These are phyloP conservation scores for Syncephalastrum racemosum DNA, from an alignment of 371 early-diverging fungal genomes.

Conservation along the genomic window DNA sequence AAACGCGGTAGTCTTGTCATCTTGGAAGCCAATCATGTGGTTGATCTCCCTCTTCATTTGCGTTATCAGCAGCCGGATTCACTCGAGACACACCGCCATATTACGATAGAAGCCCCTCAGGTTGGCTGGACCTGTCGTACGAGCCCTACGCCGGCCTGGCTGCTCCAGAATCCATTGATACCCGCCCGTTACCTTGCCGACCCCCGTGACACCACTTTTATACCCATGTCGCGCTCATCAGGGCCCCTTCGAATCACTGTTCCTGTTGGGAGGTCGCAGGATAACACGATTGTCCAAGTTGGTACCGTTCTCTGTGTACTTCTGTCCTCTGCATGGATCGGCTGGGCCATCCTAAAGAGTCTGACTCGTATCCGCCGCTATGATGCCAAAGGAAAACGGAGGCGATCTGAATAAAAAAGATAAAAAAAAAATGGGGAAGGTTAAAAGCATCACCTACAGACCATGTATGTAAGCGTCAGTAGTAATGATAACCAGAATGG, in stretches of 20 bases:
- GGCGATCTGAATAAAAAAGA: slow-evolving; percentile 37
- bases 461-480: too few species aligned
- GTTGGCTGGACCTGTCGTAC: slow-evolving; percentile 43
- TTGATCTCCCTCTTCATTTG: slow-evolving; percentile 46
- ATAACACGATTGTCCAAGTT: slow-evolving; percentile 21
- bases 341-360: slow-evolving; percentile 17
- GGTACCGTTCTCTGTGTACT: slow-evolving; percentile 34
- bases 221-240: neutral
- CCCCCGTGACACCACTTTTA: slow-evolving; percentile 4
- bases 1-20: slow-evolving; percentile 39
- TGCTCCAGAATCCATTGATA: slow-evolving; percentile 3
- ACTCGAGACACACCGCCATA: slow-evolving; percentile 18
- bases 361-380: slow-evolving; percentile 30
- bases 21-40: slow-evolving; percentile 1
- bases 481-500: too few species aligned
- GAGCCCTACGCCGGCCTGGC: slow-evolving; percentile 12
- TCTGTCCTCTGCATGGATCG: slow-evolving; percentile 35
- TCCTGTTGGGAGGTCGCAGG: slow-evolving; percentile 38
- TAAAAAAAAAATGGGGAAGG: neutral
- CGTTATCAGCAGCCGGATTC: slow-evolving; percentile 44
- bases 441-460: too few species aligned
- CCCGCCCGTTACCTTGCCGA: slow-evolving; percentile 1
- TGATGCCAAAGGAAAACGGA: slow-evolving; percentile 52
- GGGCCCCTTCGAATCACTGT: slow-evolving; percentile 19
- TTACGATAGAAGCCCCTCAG: slow-evolving; percentile 27